Evolutionary conservation across 306 rosid genomes (phyloP).

Genomic region (Vicia sativa): DNA sequence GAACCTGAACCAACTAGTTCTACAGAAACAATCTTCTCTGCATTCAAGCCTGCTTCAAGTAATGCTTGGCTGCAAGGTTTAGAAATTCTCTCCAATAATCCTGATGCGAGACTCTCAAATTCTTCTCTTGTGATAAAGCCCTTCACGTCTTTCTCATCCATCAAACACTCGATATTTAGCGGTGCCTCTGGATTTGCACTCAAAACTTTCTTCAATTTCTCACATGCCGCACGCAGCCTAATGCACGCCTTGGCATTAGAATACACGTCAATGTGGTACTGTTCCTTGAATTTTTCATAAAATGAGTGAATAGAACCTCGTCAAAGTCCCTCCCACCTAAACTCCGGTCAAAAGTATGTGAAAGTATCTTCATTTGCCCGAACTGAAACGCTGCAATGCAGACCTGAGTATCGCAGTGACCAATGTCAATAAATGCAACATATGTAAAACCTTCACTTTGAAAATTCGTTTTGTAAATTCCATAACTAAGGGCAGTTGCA

Average conservation of each 20-base stretch:
- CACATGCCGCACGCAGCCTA: constrained; percentile 84
- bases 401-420: constrained; percentile 94
- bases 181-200: constrained; percentile 97
- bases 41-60: constrained; percentile 62
- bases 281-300: constrained; percentile 72
- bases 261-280: constrained; percentile 68
- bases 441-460: constrained; percentile 44
- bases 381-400: constrained; percentile 70
- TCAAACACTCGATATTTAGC: constrained; percentile 88
- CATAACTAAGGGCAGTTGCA: constrained; percentile 97
- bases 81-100: constrained; percentile 65
- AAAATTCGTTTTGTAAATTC: constrained; percentile 80
- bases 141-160: constrained; percentile 99
- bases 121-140: constrained; percentile 92
- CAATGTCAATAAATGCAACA: constrained; percentile 89
- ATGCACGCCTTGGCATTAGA: constrained; percentile 77
- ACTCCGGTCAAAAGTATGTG: constrained; percentile 76
- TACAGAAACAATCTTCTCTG: constrained; percentile 67
- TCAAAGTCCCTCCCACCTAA: constrained; percentile 97
- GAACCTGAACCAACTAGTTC: constrained; percentile 99
- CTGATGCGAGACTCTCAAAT: constrained; percentile 77
- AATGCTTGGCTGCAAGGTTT: constrained; percentile 76
- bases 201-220: constrained; percentile 92
- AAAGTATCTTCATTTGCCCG: constrained; percentile 77
- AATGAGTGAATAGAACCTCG: constrained; percentile 81